Base-by-base conservation (phyloP, 1,139 yeast genomes). In the Yamadazyma mexicana region DNA sequence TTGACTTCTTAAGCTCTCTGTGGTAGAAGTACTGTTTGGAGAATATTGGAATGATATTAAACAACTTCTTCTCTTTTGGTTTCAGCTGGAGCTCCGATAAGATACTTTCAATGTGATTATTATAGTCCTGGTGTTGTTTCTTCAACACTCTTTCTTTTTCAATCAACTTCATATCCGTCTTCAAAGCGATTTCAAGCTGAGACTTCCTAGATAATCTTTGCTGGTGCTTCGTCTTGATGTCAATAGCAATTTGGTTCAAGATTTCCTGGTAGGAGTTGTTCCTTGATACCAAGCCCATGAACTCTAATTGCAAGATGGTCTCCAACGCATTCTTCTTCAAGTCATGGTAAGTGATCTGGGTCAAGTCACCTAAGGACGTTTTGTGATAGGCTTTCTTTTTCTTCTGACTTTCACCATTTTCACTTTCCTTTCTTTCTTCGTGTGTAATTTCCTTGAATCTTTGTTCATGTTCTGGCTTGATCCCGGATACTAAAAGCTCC, bases 11-110 rank as follows among this genome's bases (percentile, higher is more conserved):
- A 50, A 87, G 66, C 47, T 83, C 88, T 26, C 91, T 68, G 54
- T 82, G 85, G 54, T 85, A 86, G 62, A 84, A 85, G 61, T 83
- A 86, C 50, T 87, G 94, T 54, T 80, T 83, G 28, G 91, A 81
- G 61, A 87, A 86, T 2, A 85, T 83, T 20, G 87, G 73, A 33
- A 76, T 65, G 20, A 75, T 64, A 39, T 69, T 77, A 59, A 76
- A 77, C 37, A 77, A 61, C 54, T 72, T 76, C 42, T 66, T 66
- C 45, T 77, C 79, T 53, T 79, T 67, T 55, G 77, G 69, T 45
- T 59, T 67, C 61, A 69, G 73, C 54, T 85, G 94, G 40, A 85
- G 62, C 17, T 85, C 75, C 16, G 73, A 61, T 69, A 85, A 75
- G 5, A 87, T 78, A 29, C 67, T 71, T 45, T 85, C 91, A 45